phyloP scores from a whole-genome alignment of 306 rosid species.

The Rubus idaeus region DNA sequence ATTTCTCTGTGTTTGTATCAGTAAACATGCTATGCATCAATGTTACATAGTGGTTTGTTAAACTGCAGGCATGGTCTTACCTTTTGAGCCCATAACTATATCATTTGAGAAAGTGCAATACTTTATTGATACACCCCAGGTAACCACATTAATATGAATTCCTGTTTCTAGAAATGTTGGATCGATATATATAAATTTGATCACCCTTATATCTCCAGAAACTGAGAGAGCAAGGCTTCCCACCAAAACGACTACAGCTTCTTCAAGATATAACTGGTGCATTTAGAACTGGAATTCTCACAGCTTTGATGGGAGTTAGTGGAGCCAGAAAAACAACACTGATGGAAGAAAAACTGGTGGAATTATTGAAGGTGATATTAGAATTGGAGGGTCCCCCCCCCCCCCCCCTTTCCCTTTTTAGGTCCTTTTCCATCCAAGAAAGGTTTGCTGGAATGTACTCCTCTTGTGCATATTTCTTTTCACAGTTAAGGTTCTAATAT shows the following conservation, averaged over 20 bases:
- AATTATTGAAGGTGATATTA: slow-evolving; percentile 47
- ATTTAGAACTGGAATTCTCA: slow-evolving; percentile 55
- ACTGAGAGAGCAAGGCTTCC: slow-evolving; percentile 26
- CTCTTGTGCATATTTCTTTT: slow-evolving; percentile 25
- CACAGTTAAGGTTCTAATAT: slow-evolving; percentile 19
- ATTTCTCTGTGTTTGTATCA: not conserved
- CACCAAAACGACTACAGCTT: slow-evolving; percentile 25
- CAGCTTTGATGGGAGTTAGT: slow-evolving; percentile 61
- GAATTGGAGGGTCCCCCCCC: slow-evolving; percentile 48
- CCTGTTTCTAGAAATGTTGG: not conserved
- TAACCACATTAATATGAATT: not conserved
- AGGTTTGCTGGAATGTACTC: slow-evolving; percentile 42
- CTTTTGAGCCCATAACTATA: slow-evolving; percentile 27
- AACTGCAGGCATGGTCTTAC: slow-evolving; percentile 23
- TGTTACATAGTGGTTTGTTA: too few relatives aligned
- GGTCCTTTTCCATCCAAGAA: too few relatives aligned
- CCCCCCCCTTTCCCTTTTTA: too few relatives aligned
- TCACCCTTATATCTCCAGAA: slow-evolving; percentile 17
- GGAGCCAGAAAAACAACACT: slow-evolving; percentile 76
- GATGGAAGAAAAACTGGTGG: slow-evolving; percentile 64
- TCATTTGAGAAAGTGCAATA: slow-evolving; percentile 37
- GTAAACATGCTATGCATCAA: too few relatives aligned
- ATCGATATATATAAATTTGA: not conserved
- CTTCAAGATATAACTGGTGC: slow-evolving; percentile 38
- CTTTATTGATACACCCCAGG: slow-evolving; percentile 37